Conservation (phyloP, 345 rosid genomes). For the Populus ilicifolia region DNA sequence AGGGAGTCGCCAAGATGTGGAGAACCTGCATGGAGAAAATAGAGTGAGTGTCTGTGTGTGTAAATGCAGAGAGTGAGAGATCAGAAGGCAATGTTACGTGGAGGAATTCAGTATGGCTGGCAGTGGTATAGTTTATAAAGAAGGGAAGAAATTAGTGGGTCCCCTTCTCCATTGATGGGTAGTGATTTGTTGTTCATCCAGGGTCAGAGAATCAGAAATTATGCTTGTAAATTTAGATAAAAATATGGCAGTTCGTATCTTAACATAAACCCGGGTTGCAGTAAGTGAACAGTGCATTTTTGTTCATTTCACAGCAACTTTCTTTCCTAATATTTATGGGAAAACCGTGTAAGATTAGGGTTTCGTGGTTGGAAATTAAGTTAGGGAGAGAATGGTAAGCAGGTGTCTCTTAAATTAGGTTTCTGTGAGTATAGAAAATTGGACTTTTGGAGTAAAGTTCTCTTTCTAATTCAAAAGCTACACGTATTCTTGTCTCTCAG, state of each 20-base stretch:
- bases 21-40: conserved; percentile 13
- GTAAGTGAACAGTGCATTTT: background rate
- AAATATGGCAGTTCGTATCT: background rate
- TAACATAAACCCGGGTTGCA: background rate
- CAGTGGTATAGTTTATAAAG: conserved; percentile 16
- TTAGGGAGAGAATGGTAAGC: conserved; percentile 14
- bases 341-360: conserved; percentile 11
- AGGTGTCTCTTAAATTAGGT: conserved; percentile 29
- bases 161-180: conserved; percentile 16
- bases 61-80: conserved; percentile 31
- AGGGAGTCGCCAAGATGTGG: background rate
- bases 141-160: conserved; percentile 32
- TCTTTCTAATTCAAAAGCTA: conserved; percentile 27
- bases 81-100: conserved; percentile 8
- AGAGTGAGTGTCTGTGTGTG: conserved; percentile 30
- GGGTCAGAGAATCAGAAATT: background rate
- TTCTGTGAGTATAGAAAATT: conserved; percentile 5
- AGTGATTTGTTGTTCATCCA: background rate
- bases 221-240: background rate
- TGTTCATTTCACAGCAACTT: conserved; percentile 11
- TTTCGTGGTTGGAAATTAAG: conserved; percentile 20
- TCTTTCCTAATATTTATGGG: conserved; percentile 22
- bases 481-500: conserved; percentile 25
- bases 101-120: conserved; percentile 15
- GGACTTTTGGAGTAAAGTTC: background rate